Conservation (phyloP, 78 protist genomes). For the Cyanophora paradoxa region DNA sequence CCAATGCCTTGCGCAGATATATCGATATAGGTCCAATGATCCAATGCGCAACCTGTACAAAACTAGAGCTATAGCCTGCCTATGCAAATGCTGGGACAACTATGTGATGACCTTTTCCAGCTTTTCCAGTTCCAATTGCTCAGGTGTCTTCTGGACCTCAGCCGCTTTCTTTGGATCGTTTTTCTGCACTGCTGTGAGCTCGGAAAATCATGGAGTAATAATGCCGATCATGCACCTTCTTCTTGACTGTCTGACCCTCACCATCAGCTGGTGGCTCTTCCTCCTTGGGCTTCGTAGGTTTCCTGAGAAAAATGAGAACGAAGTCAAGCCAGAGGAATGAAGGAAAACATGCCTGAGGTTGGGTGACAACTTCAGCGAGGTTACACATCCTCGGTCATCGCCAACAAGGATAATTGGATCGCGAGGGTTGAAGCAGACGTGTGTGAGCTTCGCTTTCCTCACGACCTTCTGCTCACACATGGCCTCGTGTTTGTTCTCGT, state of each 20-base stretch:
- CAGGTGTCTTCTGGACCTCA: not conserved
- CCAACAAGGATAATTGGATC: constrained; percentile 64
- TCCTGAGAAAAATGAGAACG: not conserved
- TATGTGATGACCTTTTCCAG: constrained; percentile 11
- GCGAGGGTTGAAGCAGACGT: constrained; percentile 55
- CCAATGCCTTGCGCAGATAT: too few relatives aligned
- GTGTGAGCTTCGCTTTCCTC: constrained; percentile 64
- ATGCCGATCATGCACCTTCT: too few relatives aligned
- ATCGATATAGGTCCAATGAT: too few relatives aligned
- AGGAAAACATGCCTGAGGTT: constrained; percentile 32
- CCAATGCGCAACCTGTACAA: too few relatives aligned
- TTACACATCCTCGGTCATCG: constrained; percentile 69
- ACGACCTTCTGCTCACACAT: constrained; percentile 55
- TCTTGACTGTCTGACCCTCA: not conserved
- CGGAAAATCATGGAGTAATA: too few relatives aligned
- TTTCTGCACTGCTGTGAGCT: too few relatives aligned
- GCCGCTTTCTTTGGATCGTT: too few relatives aligned
- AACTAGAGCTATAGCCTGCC: too few relatives aligned
- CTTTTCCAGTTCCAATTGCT: constrained; percentile 7
- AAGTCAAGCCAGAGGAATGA: not conserved
- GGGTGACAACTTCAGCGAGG: constrained; percentile 38
- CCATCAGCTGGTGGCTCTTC: constrained; percentile 3
- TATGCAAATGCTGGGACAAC: too few relatives aligned
- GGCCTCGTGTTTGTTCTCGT: constrained; percentile 61
- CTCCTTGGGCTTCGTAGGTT: constrained; percentile 15